Percentiles rank a stretch among this genome's conserved stretches.
phyloP scores from a whole-genome alignment of 805 yeast species.

The Scheffersomyces spartinae region DNA sequence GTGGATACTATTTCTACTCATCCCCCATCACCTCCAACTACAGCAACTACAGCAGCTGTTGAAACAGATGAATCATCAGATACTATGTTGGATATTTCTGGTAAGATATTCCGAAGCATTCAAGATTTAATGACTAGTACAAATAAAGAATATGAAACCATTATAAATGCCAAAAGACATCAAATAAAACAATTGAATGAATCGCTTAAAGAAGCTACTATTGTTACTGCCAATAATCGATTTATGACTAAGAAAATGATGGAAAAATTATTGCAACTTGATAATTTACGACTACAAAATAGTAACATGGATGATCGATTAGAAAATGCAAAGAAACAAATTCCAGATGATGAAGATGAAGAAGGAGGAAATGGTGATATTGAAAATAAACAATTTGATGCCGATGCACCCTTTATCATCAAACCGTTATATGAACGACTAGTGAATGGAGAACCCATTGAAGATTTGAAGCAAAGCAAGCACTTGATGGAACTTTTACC shows the following conservation, averaged over 20 bases:
- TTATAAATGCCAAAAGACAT: constrained; percentile 21
- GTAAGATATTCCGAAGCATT: constrained; percentile 24
- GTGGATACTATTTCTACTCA: not conserved
- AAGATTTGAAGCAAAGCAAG: constrained; percentile 13
- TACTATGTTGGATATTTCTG: no score
- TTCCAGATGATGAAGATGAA: constrained; percentile 43
- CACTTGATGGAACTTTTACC: no score
- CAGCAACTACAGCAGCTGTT: constrained; percentile 1
- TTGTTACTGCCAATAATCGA: constrained; percentile 31
- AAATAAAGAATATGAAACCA: constrained; percentile 26
- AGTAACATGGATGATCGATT: constrained; percentile 28
- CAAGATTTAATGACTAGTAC: constrained; percentile 26
- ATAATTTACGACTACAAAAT: constrained; percentile 38
- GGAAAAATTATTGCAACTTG: constrained; percentile 28
- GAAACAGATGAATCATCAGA: no score
- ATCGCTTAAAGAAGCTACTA: constrained; percentile 27
- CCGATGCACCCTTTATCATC: constrained; percentile 85
- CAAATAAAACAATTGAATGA: constrained; percentile 24
- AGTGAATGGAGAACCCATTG: constrained; percentile 13
- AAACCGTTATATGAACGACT: constrained; percentile 46
- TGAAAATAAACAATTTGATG: constrained; percentile 60
- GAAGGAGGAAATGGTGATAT: no score
- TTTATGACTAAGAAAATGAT: constrained; percentile 23
- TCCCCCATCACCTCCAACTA: not conserved
- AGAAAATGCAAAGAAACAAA: constrained; percentile 13